Evolutionary conservation across 371 early-diverging fungal species (phyloP), one percentile per base, ranked within the genome.

Genomic region (Lichtheimia hyalospora): DNA sequence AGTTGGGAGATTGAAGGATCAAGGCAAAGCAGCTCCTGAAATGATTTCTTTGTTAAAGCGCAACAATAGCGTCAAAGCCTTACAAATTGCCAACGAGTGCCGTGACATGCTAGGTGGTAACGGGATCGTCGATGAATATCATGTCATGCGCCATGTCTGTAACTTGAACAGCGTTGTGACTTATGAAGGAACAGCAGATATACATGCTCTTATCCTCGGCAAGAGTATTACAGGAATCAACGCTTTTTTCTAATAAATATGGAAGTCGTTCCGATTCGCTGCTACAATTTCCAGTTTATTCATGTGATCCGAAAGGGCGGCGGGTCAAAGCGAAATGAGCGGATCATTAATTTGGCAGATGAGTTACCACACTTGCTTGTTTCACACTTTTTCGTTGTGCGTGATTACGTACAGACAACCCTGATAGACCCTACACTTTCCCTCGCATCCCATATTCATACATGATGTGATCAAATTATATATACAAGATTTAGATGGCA

Each of bases 111-210:
- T 94, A 57, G 94, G 94, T 54, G 94, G 93, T 62, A 97, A 98
- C 79, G 98, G 97, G 46, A 92, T 97, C 65, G 88, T 90, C 43
- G 98, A 96, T 69, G 97, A 97, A 70, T 98, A 96, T 81, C 96
- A 96, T 66, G 91, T 97, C 55, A 97, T 97, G 64, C 87, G 97
- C 42, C 97, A 97, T 66, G 87, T 93, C 54, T 89, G 89, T 77
- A 98, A 98, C 79, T 98, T 39, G 96, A 96, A 66, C 91, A n/a
- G n/a, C 96, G 52, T 96, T 96, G 40, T 95, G 76, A 98, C 98
- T 5, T 98, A 98, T 69, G 98, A 97, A 78, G 94, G 96, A 21
- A 98, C 98, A 2, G 92, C 96, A 60, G 98, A 97, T 72, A 84
- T 98, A 23, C 98, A 98, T 69, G 91, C 96, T 23, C 80, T 98